A percentile compares a stretch with the other conserved stretches of the same genome.
Evolutionary conservation across 495 filamentous ascomycete genomes (phyloP).

Genomic region (Penicillium bovifimosum): DNA sequence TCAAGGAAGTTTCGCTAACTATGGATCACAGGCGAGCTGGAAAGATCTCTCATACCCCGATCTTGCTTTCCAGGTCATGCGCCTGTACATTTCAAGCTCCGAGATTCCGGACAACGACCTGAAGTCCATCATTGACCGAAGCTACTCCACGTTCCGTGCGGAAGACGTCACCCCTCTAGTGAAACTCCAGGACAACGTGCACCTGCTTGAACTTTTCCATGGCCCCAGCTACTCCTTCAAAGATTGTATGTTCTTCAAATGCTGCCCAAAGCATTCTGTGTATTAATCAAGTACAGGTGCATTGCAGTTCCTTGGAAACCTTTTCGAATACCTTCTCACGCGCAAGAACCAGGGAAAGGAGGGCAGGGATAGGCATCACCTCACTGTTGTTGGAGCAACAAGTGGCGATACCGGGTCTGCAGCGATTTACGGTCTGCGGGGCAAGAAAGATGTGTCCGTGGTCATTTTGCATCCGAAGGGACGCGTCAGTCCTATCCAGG

Average conservation of each 20-base stretch:
- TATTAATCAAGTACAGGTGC: conserved; percentile 34
- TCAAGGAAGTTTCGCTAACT: background rate
- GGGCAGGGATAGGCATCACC: conserved; percentile 69
- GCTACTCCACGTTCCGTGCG: conserved; percentile 82
- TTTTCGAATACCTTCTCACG: conserved; percentile 93
- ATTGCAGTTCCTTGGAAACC: conserved; percentile 84
- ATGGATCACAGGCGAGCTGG: conserved; percentile 51
- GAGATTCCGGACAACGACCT: conserved; percentile 82
- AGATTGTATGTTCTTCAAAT: conserved; percentile 39
- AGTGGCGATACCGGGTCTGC: conserved; percentile 93
- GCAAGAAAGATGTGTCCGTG: conserved; percentile 91
- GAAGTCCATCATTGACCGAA: conserved; percentile 68
- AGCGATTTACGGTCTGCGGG: conserved; percentile 93
- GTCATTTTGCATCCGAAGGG: conserved; percentile 87
- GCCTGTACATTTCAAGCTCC: conserved; percentile 70
- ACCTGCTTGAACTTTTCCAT: conserved; percentile 93
- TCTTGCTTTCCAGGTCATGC: conserved; percentile 61
- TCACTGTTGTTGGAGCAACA: conserved; percentile 88
- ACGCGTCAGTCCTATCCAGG: conserved; percentile 77
- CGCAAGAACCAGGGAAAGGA: conserved; percentile 71
- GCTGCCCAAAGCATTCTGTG: no score
- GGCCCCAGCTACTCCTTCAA: conserved; percentile 97
- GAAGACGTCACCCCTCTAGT: conserved; percentile 67
- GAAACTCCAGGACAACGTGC: conserved; percentile 63
- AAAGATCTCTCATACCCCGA: conserved; percentile 70